Evolutionary conservation across 768 basidiomycete genomes (phyloP).

Genomic region (Amylocystis lapponica): DNA sequence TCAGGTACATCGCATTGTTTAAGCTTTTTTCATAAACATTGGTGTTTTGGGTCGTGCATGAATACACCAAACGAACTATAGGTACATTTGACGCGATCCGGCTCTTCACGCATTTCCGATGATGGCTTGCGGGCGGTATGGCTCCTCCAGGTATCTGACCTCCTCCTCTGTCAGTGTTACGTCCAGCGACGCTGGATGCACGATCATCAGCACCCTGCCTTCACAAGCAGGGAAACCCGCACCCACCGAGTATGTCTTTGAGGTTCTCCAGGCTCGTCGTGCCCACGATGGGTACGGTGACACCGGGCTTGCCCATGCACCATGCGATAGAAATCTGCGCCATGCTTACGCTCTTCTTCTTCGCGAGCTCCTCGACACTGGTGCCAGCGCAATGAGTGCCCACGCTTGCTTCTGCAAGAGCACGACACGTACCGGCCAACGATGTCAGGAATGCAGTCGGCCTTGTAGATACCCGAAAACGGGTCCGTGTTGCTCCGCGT

Average conservation of each 20-base stretch:
- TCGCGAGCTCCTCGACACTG: slow-evolving; percentile 35
- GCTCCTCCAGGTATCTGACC: slow-evolving; percentile 47
- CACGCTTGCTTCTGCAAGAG: neutral
- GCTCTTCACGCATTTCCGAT: neutral
- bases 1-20: too few relatives aligned
- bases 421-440: slow-evolving; percentile 9
- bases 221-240: neutral
- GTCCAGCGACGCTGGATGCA: neutral
- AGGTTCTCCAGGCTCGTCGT: slow-evolving; percentile 33
- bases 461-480: slow-evolving; percentile 5
- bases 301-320: slow-evolving; percentile 8
- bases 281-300: slow-evolving; percentile 37
- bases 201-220: neutral
- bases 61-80: too few relatives aligned
- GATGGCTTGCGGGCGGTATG: slow-evolving; percentile 35
- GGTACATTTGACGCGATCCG: too few relatives aligned
- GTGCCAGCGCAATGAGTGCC: neutral
- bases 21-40: too few relatives aligned
- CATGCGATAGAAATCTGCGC: slow-evolving; percentile 28
- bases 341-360: slow-evolving; percentile 28
- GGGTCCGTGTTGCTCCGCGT: slow-evolving; percentile 18
- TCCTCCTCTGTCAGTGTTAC: slow-evolving; percentile 45
- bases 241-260: slow-evolving; percentile 32
- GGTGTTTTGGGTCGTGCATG: too few relatives aligned
- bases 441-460: slow-evolving; percentile 2